These are phyloP conservation scores for Suzukiozyma palmioleophila DNA, from an alignment of 1,139 yeast genomes.

Conservation along the genomic window DNA sequence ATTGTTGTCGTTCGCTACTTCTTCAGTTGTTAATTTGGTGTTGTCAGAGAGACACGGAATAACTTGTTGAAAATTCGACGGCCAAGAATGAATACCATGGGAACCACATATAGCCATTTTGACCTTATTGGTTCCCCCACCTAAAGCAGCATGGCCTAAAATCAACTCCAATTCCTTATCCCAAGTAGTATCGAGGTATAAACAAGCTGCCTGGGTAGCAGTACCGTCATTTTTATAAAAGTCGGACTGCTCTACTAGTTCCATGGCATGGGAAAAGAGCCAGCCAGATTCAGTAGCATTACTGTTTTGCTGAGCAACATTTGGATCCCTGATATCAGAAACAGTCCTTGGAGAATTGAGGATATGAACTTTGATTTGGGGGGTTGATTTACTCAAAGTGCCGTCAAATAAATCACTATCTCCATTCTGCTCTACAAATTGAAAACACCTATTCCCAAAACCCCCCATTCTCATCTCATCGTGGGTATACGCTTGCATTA, in stretches of 20 bases:
- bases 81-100: conserved; percentile 91
- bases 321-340: conserved; percentile 68
- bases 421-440: conserved; percentile 63
- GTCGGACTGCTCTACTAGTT: conserved; percentile 45
- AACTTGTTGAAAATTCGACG: conserved; percentile 66
- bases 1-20: conserved; percentile 84
- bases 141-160: conserved; percentile 88
- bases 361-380: conserved; percentile 72
- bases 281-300: conserved; percentile 72
- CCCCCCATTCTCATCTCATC: conserved; percentile 85
- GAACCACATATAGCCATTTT: conserved; percentile 89
- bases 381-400: conserved; percentile 21
- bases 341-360: conserved; percentile 62
- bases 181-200: conserved; percentile 83
- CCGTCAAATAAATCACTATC: conserved; percentile 35
- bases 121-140: conserved; percentile 73
- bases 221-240: conserved; percentile 19
- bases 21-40: conserved; percentile 54
- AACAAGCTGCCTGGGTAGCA: conserved; percentile 77
- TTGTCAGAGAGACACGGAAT: conserved; percentile 67
- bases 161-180: conserved; percentile 58
- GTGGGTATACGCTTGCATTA: conserved; percentile 91
- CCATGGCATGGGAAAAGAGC: conserved; percentile 73
- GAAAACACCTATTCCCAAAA: conserved; percentile 75
- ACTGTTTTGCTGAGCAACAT: conserved; percentile 82